phyloP scores from a whole-genome alignment of 441 rosid species.

The Isatis lusitanica region DNA sequence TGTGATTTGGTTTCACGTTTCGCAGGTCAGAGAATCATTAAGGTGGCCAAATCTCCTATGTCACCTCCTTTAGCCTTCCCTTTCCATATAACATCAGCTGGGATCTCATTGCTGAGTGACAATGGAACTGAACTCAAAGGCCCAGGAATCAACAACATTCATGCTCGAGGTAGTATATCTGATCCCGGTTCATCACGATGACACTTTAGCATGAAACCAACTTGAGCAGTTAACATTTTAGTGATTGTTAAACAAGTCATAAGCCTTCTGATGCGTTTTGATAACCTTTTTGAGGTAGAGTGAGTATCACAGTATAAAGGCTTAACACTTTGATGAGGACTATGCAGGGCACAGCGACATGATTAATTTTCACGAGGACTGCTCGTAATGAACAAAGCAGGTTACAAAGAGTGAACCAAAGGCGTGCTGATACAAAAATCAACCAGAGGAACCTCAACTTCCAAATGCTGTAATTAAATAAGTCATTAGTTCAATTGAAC shows the following conservation, averaged over 20 bases:
- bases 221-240: neutral
- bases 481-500: neutral
- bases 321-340: slow-evolving; percentile 11
- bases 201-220: neutral
- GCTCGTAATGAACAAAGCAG: neutral
- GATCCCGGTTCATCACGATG: neutral
- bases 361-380: slow-evolving; percentile 40
- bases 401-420: neutral
- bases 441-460: neutral
- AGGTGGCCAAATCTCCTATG: slow-evolving; percentile 85
- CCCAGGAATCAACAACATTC: slow-evolving; percentile 63
- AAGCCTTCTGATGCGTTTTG: slow-evolving; percentile 4
- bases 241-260: slow-evolving; percentile 6
- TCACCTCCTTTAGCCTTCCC: slow-evolving; percentile 78
- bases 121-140: slow-evolving; percentile 63
- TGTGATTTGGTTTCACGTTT: slow-evolving; percentile 7
- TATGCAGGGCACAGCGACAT: slow-evolving; percentile 56
- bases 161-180: slow-evolving; percentile 33
- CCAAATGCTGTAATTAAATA: neutral
- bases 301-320: neutral
- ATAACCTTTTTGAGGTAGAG: neutral
- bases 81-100: slow-evolving; percentile 64
- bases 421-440: neutral
- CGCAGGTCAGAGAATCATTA: slow-evolving; percentile 72
- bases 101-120: slow-evolving; percentile 63